These are phyloP conservation scores for Moesziomyces sp. DNA, from an alignment of 1,284 basidiomycete genomes.

Conservation along the genomic window DNA sequence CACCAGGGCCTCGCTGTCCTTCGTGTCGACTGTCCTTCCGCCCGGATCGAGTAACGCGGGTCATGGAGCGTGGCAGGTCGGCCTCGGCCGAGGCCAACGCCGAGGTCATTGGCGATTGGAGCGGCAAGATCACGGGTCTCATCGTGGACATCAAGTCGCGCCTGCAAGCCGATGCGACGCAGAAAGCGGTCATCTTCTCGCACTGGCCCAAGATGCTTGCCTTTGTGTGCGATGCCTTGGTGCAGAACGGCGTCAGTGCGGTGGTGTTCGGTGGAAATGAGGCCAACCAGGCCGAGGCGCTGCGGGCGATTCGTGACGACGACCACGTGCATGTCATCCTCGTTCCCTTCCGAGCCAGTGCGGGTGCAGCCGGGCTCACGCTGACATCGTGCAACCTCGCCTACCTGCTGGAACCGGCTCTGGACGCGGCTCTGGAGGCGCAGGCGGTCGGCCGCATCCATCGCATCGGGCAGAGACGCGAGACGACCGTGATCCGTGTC, in stretches of 20 bases:
- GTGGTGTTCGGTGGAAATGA: slow-evolving; percentile 41
- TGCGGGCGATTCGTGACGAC: slow-evolving; percentile 50
- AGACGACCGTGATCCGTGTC: slow-evolving; percentile 48
- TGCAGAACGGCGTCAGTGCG: slow-evolving; percentile 34
- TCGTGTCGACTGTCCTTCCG: slow-evolving; percentile 35
- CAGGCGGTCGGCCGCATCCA: slow-evolving; percentile 50
- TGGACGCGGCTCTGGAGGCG: slow-evolving; percentile 48
- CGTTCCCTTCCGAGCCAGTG: slow-evolving; percentile 48
- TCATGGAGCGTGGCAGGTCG: slow-evolving; percentile 35
- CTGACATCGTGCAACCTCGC: slow-evolving; percentile 49
- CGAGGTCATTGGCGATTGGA: slow-evolving; percentile 41
- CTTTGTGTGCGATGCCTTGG: slow-evolving; percentile 39
- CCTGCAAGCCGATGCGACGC: slow-evolving; percentile 26
- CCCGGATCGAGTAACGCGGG: slow-evolving; percentile 28
- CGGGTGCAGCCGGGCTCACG: slow-evolving; percentile 56
- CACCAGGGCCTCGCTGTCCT: slow-evolving; percentile 18
- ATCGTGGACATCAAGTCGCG: slow-evolving; percentile 36
- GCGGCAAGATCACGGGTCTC: slow-evolving; percentile 54
- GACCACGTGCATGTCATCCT: slow-evolving; percentile 37
- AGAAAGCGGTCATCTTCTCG: slow-evolving; percentile 54
- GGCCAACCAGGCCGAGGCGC: slow-evolving; percentile 32
- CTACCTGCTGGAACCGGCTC: slow-evolving; percentile 50
- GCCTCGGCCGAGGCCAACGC: slow-evolving; percentile 10
- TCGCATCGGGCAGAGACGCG: slow-evolving; percentile 48
- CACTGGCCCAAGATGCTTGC: slow-evolving; percentile 51